phyloP scores from a whole-genome alignment of 2,329 filamentous ascomycete species.

The Aspergillus candidus region DNA sequence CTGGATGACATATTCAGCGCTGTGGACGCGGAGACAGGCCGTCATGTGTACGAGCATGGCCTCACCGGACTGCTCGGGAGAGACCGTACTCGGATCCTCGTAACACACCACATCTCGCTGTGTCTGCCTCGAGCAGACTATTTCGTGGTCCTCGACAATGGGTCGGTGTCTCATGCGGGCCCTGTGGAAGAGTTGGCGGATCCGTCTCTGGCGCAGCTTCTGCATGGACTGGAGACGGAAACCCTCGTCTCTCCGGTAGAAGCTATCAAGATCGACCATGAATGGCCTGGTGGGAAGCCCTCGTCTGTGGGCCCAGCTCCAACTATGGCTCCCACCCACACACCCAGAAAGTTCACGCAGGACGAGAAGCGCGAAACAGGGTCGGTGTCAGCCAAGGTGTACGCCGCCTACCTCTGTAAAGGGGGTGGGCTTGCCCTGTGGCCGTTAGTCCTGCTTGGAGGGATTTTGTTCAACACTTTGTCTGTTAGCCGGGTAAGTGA shows the following conservation, averaged over 20 bases:
- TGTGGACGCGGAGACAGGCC: slow-evolving; percentile 73
- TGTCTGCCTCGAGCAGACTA: slow-evolving; percentile 67
- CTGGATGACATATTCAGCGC: slow-evolving; percentile 80
- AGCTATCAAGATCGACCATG: slow-evolving; percentile 8
- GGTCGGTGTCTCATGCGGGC: slow-evolving; percentile 58
- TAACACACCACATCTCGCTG: slow-evolving; percentile 72
- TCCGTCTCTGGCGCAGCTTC: slow-evolving; percentile 39
- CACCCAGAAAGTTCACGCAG: slow-evolving; percentile 65
- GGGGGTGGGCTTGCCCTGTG: slow-evolving; percentile 61
- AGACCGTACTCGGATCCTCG: slow-evolving; percentile 67
- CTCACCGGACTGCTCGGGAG: slow-evolving; percentile 63
- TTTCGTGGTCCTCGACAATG: slow-evolving; percentile 66
- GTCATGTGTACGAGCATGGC: slow-evolving; percentile 71
- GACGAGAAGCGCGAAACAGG: slow-evolving; percentile 69
- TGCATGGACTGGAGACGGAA: slow-evolving; percentile 36
- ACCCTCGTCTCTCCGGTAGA: slow-evolving; percentile 33
- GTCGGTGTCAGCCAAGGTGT: slow-evolving; percentile 62
- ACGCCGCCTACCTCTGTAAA: slow-evolving; percentile 59
- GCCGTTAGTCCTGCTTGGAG: slow-evolving; percentile 50
- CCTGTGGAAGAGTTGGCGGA: slow-evolving; percentile 53
- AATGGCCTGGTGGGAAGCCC: slow-evolving; percentile 6
- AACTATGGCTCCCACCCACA: slow-evolving; percentile 14
- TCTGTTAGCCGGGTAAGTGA: slow-evolving; percentile 46
- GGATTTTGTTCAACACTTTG: slow-evolving; percentile 50
- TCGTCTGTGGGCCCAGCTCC: slow-evolving; percentile 9